Conservation (phyloP, 2,329 filamentous ascomycete genomes). For the Tympanopsis confertula region DNA sequence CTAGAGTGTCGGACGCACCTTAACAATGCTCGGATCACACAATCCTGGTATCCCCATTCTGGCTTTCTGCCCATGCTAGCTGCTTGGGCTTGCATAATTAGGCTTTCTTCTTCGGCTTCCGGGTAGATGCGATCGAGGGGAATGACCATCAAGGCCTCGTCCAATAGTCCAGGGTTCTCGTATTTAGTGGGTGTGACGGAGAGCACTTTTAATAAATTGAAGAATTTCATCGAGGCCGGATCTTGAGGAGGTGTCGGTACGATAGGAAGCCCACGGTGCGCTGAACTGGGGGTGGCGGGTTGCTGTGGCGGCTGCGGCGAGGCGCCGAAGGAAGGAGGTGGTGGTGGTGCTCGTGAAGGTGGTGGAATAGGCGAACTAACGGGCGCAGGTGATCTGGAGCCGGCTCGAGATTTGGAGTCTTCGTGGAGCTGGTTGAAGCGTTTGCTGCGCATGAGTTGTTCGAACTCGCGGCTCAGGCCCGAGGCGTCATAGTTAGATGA, state of each 20-base stretch:
- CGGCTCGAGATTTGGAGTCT: neutral
- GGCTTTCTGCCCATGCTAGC: constrained; percentile 48
- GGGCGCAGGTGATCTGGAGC: neutral
- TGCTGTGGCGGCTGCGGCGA: neutral
- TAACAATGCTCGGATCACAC: constrained; percentile 57
- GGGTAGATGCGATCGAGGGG: constrained; percentile 60
- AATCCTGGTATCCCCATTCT: constrained; percentile 68
- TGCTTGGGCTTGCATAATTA: constrained; percentile 56
- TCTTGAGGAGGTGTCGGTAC: neutral
- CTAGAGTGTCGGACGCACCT: constrained; percentile 26
- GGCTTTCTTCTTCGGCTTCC: constrained; percentile 62
- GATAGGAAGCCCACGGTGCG: neutral
- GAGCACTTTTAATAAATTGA: constrained; percentile 55
- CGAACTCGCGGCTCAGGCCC: neutral
- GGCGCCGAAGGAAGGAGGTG: neutral
- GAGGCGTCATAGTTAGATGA: neutral
- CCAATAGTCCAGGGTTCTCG: constrained; percentile 62
- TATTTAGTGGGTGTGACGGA: constrained; percentile 60
- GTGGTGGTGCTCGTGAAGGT: constrained; percentile 1
- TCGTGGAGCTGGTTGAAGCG: neutral
- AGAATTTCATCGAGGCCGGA: constrained; percentile 18
- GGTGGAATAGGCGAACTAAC: neutral
- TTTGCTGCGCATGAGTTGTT: constrained; percentile 1
- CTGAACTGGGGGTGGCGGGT: neutral
- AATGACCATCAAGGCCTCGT: constrained; percentile 56